Evolutionary conservation across 495 filamentous ascomycete species (phyloP), one percentile per base, ranked within the genome.

Genomic region (Beverwykella pulmonaria): DNA sequence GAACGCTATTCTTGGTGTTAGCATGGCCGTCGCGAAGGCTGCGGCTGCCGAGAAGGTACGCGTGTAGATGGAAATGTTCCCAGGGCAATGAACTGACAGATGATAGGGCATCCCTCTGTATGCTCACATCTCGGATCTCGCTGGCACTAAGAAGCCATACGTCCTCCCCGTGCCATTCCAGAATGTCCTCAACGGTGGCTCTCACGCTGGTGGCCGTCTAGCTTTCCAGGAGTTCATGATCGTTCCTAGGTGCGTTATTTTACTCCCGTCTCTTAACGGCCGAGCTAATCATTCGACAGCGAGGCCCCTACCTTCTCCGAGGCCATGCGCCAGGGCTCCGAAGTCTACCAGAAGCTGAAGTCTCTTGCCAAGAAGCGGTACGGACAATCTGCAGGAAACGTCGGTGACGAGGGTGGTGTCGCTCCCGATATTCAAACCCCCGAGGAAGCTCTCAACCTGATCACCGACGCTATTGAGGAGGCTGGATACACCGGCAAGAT

Each of bases 151-250:
- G 90, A 97, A 99, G 89, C 95, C 95, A 75, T 99, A 96, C 75
- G 95, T 99, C 65, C 89, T 99, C 12, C 95, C 95, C 58, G 95
- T 99, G 61, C 95, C 95, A 68, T 99, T 99, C 90, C 91, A 92
- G 92, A 99, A 99, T 83, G 95, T 99, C 76, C 86, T 99, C 66
- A 99, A 99, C 81, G 95, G 95, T 82, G 94, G 94, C 68, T 98
- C 93, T 74, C 95, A 99, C 83, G 95, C 95, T 69, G 95, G 95
- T 86, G 95, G 95, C 74, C 92, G 94, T 79, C 84, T 99, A 61
- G 95, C 95, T 67, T 99, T 99, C 89, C 95, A 99, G 82, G 95
- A 99, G 81, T 99, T 99, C 88, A 99, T 99, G 95, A 97, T 99
- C 74, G 95, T 98, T 53, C 95, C 95, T 64, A 87, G 84, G 87